A percentile compares a stretch with the other conserved stretches of the same genome.
Conservation (phyloP, 345 rosid genomes). For the Syzygium aromaticum region DNA sequence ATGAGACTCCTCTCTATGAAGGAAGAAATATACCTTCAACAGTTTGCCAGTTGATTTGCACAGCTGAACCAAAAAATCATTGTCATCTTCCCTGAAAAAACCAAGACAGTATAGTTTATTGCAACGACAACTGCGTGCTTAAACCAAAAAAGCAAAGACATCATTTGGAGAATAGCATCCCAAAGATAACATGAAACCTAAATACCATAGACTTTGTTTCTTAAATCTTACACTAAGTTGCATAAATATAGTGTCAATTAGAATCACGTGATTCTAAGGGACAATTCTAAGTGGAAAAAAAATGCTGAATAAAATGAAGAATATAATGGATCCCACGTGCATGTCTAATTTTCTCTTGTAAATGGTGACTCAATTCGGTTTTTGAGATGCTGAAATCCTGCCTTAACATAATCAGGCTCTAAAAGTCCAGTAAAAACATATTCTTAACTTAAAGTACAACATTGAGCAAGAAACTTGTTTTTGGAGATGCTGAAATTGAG, state of each 20-base stretch:
- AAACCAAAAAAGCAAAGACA: not conserved
- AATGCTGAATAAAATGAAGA: not conserved
- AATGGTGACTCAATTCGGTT: not conserved
- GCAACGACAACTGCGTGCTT: not conserved
- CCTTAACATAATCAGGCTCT: not conserved
- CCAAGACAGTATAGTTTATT: not conserved
- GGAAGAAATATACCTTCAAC: constrained; percentile 47
- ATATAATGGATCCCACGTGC: not conserved
- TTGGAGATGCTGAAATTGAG: not conserved
- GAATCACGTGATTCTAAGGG: not conserved
- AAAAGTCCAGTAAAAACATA: not conserved
- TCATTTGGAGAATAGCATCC: not conserved
- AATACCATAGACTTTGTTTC: not conserved
- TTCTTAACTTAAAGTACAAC: not conserved
- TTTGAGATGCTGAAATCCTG: not conserved
- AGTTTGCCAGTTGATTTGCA: constrained; percentile 76
- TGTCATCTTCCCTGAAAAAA: constrained; percentile 71
- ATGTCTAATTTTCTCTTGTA: not conserved
- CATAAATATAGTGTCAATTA: not conserved
- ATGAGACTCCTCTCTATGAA: not conserved
- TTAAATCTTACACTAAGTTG: not conserved
- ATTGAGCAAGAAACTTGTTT: not conserved
- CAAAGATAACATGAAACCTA: not conserved
- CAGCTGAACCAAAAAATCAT: constrained; percentile 75
- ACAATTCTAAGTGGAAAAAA: not conserved